Evolutionary conservation across 306 rosid species (phyloP).

Genomic region (Quercus rubra): DNA sequence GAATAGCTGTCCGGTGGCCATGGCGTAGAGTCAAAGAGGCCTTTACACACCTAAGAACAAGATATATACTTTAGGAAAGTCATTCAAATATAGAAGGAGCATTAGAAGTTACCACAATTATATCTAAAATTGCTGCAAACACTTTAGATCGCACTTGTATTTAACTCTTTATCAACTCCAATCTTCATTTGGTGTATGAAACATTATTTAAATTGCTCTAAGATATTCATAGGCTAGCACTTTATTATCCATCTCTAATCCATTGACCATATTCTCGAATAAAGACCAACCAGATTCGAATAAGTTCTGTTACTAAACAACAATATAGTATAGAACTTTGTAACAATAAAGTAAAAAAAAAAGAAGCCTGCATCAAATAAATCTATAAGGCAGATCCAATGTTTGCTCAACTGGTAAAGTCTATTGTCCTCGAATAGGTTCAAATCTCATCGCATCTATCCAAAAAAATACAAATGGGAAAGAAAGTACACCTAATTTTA

Average conservation of each 20-base stretch:
- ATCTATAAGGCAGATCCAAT: conserved; percentile 9
- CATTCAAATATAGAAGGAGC: neutral
- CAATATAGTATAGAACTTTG: neutral
- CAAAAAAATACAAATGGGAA: neutral
- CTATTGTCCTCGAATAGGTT: too few relatives aligned
- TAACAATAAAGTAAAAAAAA: neutral
- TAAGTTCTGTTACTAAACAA: neutral
- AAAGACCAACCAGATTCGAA: neutral
- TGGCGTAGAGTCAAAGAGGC: conserved; percentile 37
- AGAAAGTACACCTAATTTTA: conserved; percentile 13
- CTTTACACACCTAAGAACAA: conserved; percentile 29
- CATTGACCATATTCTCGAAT: neutral
- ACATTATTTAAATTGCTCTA: neutral
- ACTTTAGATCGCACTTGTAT: neutral
- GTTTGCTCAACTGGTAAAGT: too few relatives aligned
- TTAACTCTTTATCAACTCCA: neutral
- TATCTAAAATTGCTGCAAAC: neutral
- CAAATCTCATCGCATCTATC: too few relatives aligned
- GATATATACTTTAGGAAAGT: neutral
- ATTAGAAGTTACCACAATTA: neutral
- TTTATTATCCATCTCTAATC: neutral
- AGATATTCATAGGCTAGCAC: neutral
- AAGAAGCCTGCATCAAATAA: too few relatives aligned
- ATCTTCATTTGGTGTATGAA: neutral
- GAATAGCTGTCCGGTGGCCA: conserved; percentile 97